Conservation (phyloP, 108 stramenopile genomes). For the Nitzschia sp. region DNA sequence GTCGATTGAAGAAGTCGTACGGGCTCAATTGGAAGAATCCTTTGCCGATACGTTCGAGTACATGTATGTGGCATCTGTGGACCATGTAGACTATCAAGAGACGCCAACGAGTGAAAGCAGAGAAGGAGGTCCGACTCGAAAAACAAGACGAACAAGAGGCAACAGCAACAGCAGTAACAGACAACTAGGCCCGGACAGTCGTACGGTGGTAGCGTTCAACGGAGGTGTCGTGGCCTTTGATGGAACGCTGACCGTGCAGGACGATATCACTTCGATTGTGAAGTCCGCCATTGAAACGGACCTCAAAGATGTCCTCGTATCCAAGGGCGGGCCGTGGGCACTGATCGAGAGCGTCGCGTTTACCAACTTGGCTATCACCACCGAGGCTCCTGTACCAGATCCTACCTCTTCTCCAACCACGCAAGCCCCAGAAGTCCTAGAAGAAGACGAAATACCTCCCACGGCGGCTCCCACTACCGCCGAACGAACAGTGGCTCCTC, state of each 20-base stretch:
- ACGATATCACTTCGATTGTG: background rate
- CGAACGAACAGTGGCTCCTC: background rate
- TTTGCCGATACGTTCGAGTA: background rate
- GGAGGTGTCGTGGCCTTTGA: slow-evolving; percentile 18
- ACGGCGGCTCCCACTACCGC: background rate
- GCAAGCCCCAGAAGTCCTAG: no score
- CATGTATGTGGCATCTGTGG: slow-evolving; percentile 11
- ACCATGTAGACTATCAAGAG: background rate
- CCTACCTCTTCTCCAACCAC: no score
- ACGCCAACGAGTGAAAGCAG: no score
- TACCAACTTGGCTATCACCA: background rate
- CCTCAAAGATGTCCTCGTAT: background rate
- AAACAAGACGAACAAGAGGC: no score
- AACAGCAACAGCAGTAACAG: background rate
- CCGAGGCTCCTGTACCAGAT: background rate
- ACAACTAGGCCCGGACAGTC: background rate
- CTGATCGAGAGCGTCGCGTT: background rate
- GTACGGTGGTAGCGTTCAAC: background rate
- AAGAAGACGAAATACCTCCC: background rate
- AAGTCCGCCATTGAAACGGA: background rate
- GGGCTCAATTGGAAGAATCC: background rate
- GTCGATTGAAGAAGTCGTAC: slow-evolving; percentile 2
- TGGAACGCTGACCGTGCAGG: background rate
- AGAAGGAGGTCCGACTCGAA: no score
- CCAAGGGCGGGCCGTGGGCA: background rate